Evolutionary conservation across 257 asterid species (phyloP), one percentile per base, ranked within the genome.

Genomic region (Solanum piurae): DNA sequence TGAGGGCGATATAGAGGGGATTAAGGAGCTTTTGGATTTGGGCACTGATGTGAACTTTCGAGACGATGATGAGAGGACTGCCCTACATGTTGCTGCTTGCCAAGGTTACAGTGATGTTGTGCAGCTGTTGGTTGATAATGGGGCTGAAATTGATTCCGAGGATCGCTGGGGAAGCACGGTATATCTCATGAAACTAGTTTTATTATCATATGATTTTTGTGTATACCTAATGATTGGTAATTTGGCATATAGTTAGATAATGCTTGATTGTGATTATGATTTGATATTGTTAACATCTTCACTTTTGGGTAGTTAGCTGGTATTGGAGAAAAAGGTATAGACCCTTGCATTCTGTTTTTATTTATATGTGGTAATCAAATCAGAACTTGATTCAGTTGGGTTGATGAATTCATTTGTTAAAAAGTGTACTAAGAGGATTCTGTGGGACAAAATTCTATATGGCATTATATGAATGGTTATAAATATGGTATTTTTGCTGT

Each of bases 121-220:
- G 27, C 85, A 89, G 86, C 77, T 94, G 83, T 89, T 97, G 94
- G 90, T 97, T 18, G 90, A 93, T 7, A 93, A 90, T 18, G 94
- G 95, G 49, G 98, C 98, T 2, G 86, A 90, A 23, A 91, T 93
- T 20, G 97, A 95, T 88, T 89, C 94, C 49, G 77, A 88, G 83
- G 99, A 97, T 90, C 98, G 98, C 13, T 95, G 99, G 99, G 98
- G 98, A 88, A 97, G 99, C 94, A 93, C 98, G 99, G 99, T 97
- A 97, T 91, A 23, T 6, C 76, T 58, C 33, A 49, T 27, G 9
- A 40, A 84, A 60, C 87, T 85, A 38, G 49, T 34, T 73, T 66
- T 5, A 13, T 64, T 49, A 60, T 38, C 14, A 44, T 79, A 79
- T 27, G 1, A 0, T 4, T 13, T 68, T 12, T 21, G 38, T 31